These are phyloP conservation scores for Botrytis tulipae DNA, from an alignment of 2,329 filamentous ascomycete genomes.

Conservation along the genomic window DNA sequence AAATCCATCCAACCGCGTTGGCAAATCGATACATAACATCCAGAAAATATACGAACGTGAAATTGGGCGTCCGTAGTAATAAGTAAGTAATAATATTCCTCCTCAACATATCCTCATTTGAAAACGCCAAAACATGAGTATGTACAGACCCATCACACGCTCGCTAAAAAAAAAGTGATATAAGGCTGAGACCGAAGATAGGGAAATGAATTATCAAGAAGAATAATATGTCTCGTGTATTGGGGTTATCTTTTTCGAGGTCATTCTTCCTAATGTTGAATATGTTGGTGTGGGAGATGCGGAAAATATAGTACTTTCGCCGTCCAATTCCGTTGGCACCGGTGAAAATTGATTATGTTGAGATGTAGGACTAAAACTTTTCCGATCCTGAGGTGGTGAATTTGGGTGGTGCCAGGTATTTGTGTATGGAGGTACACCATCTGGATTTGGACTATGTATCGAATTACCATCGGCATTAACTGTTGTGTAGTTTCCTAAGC, in stretches of 20 bases:
- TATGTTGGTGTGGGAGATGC: conserved; percentile 27
- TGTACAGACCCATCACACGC: neutral
- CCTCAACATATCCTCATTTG: neutral
- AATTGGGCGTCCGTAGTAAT: neutral
- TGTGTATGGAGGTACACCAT: neutral
- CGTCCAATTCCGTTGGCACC: conserved; percentile 13
- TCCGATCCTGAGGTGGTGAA: neutral
- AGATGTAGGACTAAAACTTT: conserved; percentile 14
- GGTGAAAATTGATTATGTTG: conserved; percentile 19
- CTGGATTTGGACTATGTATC: neutral
- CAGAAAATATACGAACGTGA: neutral
- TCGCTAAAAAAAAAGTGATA: neutral
- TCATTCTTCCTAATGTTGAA: conserved; percentile 23
- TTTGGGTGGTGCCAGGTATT: conserved; percentile 14
- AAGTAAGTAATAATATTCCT: conserved; percentile 10
- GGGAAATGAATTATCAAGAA: conserved; percentile 9
- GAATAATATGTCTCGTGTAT: conserved; percentile 30
- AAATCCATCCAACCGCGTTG: conserved; percentile 6
- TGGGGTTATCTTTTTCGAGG: conserved; percentile 24
- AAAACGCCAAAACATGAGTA: conserved; percentile 8
- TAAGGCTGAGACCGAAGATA: neutral
- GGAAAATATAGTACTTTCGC: neutral
- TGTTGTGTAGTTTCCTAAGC: neutral
- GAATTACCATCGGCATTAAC: neutral
- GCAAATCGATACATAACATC: neutral